Evolutionary conservation across 2,329 filamentous ascomycete species (phyloP), one percentile per base, ranked within the genome.

Genomic region (Cordyceps cateniannulata): DNA sequence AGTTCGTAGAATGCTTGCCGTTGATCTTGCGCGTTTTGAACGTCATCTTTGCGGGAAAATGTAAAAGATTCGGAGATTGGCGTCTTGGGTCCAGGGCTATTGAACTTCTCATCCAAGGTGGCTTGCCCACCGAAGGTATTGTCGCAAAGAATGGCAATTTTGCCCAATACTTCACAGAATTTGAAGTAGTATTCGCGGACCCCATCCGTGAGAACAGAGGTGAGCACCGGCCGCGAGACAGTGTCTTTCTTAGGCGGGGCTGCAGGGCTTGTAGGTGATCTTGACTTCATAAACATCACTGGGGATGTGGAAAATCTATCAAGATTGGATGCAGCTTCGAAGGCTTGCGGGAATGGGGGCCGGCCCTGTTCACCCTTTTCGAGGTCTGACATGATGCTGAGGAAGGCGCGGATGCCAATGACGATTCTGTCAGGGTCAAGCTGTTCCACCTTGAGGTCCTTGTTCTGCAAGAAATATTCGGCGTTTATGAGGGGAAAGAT

Each of bases 91-190:
- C 90, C 89, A 9, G 89, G 85, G 50, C 89, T 87, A 63, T 84
- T 90, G 71, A 98, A 96, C 70, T 97, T 98, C 73, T 99, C 96
- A 69, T 99, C 95, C 52, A 98, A 75, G 0, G 91, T 91, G 35
- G 93, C 95, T 76, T 99, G 95, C 0, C 95, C 95, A 56, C 95
- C 96, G 76, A 99, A 99, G 0, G 93, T 90, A 68, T 96, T 95
- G 72, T 99, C 95, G 73, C 95, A 99, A 38, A 98, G 88, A 49
- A 98, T 89, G 2, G 93, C 96, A 60, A 99, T 96, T 71, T 96
- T 96, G 27, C 93, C 95, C 8, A 99, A 78, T 25, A 99, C 93
- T 71, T 96, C 91, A 70, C 93, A 98, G 67, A 99, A 99, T 57
- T 89, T 88, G 59, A 87, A 81, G 72, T 98, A 97, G 70, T 91